Evolutionary conservation across 768 basidiomycete genomes (phyloP).

Genomic region (Mycena polygramma): DNA sequence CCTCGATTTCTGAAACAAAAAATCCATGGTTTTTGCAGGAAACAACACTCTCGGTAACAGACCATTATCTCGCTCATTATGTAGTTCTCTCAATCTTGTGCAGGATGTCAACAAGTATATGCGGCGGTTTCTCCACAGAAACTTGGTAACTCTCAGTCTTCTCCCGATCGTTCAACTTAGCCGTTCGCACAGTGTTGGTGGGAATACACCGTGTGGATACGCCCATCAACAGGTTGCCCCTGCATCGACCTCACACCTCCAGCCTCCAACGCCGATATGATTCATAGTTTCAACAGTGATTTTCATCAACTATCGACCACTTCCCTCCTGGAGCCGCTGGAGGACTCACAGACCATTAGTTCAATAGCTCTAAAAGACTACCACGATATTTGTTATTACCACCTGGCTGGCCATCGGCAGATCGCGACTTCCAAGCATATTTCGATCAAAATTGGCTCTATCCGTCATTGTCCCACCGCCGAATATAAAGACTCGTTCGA

Average conservation of each 20-base stretch:
- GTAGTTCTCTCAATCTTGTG: no score
- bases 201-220: constrained; percentile 1
- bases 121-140: no score
- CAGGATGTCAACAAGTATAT: no score
- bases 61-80: no score
- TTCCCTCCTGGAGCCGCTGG: background rate
- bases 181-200: background rate
- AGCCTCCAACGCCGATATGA: no score
- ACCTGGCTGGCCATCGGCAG: background rate
- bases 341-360: background rate
- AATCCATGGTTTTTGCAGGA: no score
- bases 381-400: background rate
- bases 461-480: background rate
- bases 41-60: no score
- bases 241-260: constrained; percentile 1
- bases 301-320: no score
- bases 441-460: background rate
- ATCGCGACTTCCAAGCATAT: no score
- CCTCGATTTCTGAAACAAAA: no score
- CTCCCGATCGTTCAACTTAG: background rate
- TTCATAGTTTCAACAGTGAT: no score
- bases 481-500: background rate
- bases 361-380: background rate
- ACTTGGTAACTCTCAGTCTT: no score
- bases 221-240: background rate